phyloP scores from a whole-genome alignment of 352 stramenopile genomes.

The Pythium rishiriense region DNA sequence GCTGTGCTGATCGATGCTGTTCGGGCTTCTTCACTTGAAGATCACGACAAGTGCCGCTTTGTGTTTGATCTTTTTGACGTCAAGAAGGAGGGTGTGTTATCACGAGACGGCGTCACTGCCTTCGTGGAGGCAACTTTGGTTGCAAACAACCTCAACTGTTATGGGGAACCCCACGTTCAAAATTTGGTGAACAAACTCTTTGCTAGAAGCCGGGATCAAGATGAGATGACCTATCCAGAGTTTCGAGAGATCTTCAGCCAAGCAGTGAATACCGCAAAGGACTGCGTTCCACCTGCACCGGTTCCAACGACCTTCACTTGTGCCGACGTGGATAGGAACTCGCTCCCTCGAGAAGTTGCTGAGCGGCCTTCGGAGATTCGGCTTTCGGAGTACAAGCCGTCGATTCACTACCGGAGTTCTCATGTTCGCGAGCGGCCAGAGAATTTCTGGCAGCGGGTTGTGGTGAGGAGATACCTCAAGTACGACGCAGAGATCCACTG shows the following conservation, averaged over 20 bases:
- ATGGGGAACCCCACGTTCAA: constrained; percentile 50
- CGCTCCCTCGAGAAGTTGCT: background rate
- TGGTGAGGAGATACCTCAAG: constrained; percentile 44
- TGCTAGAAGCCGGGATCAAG: constrained; percentile 26
- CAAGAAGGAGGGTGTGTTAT: constrained; percentile 42
- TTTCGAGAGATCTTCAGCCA: constrained; percentile 48
- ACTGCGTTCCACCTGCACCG: background rate
- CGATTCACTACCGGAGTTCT: constrained; percentile 4
- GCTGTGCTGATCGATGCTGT: constrained; percentile 63
- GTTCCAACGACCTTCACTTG: background rate
- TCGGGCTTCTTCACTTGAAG: constrained; percentile 42
- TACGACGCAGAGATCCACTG: constrained; percentile 55
- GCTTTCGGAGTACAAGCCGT: constrained; percentile 4
- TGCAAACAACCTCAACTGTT: constrained; percentile 53
- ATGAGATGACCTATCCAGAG: constrained; percentile 58
- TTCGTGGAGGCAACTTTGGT: constrained; percentile 65
- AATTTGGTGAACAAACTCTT: constrained; percentile 58
- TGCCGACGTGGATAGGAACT: background rate
- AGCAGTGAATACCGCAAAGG: constrained; percentile 19
- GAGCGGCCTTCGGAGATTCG: background rate
- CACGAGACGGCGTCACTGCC: constrained; percentile 45
- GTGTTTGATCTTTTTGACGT: constrained; percentile 72
- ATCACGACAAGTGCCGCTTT: constrained; percentile 60
- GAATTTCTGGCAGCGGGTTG: constrained; percentile 17
- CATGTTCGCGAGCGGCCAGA: constrained; percentile 21